A percentile compares a stretch with the other conserved stretches of the same genome.
Evolutionary conservation across 2,329 filamentous ascomycete genomes (phyloP).

Genomic region (Apiospora koreana): DNA sequence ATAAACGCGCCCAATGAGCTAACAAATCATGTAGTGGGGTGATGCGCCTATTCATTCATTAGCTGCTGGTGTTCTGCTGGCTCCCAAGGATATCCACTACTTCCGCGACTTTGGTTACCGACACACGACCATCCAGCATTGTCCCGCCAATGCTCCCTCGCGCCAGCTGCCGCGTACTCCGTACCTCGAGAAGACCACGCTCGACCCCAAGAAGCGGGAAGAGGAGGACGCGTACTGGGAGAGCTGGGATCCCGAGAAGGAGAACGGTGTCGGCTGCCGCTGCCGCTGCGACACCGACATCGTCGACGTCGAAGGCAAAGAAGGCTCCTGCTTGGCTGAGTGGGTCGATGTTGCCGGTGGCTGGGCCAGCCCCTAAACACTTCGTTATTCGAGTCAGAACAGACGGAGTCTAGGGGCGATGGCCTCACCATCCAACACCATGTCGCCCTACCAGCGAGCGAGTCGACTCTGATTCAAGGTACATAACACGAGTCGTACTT

Average conservation of each 20-base stretch:
- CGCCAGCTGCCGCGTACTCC: conserved; percentile 80
- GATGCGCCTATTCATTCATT: conserved; percentile 98
- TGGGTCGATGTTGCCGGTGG: conserved; percentile 98
- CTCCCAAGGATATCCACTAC: conserved; percentile 87
- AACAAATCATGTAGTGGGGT: conserved; percentile 70
- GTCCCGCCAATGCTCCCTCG: conserved; percentile 89
- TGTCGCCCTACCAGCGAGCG: background rate
- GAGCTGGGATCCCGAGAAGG: conserved; percentile 79
- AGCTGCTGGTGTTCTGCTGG: conserved; percentile 84
- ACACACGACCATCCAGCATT: conserved; percentile 98
- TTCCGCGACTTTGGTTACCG: conserved; percentile 99
- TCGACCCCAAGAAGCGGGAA: conserved; percentile 77
- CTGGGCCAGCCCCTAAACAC: conserved; percentile 59
- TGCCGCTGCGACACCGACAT: conserved; percentile 98
- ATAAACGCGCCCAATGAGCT: conserved; percentile 11
- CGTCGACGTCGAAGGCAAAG: conserved; percentile 95
- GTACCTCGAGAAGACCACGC: conserved; percentile 78
- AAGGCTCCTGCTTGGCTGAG: conserved; percentile 90
- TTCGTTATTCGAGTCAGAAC: background rate
- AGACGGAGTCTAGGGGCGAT: background rate
- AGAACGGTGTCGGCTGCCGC: conserved; percentile 95
- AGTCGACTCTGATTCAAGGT: background rate
- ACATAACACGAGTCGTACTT: background rate
- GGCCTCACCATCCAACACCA: background rate
- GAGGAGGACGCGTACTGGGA: conserved; percentile 99